Base-by-base conservation (phyloP, 208 protist genomes). In the Wallacemonas sp. region DNA sequence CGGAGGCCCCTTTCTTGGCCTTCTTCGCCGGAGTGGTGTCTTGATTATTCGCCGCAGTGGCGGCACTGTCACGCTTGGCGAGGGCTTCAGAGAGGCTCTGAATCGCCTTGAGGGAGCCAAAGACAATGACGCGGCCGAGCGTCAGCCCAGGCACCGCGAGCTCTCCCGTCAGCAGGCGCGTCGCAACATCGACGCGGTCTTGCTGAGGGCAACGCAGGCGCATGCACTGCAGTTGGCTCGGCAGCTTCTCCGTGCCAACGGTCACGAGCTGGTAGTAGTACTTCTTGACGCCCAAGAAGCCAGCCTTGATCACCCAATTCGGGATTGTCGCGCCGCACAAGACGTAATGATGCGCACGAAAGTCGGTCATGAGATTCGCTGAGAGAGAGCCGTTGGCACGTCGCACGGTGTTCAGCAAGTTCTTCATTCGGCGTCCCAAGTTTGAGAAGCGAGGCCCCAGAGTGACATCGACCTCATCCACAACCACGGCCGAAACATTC, bases 261-360 rank as follows among this genome's bases (percentile, higher is more conserved):
- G 73, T 64, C 0, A 96, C 82, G 42, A 96, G 84, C 61, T 88
- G 83, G 72, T 96, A 96, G 80, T 94, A 91, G 77, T 92, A 96
- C 79, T 96, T 96, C 74, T 96, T 96, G 59, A 91, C 83, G 12
- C 91, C 91, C 39, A 96, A 80, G 66, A 96, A 96, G 8, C 91
- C 88, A 2, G 88, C 88, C 66, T 94, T 94, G 53, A 96, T 56
- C 19, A 96, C 91, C 91, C 91, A 96, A 68, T 96, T 94, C 2
- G 91, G 91, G 59, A 96, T 93, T 11, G 91, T 96, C 1, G 91
- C 91, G 1, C 91, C 91, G 70, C 91, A 96, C 28, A 96, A 79
- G 3, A 96, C 84, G 72, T 96, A 96, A 77, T 96, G 91, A 66
- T 96, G 91, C 5, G 77, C 73, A 28, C 91, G 91, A 63, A 82